These are phyloP conservation scores for Glomus cerebriforme DNA, from an alignment of 192 early-diverging fungal genomes.

Conservation along the genomic window DNA sequence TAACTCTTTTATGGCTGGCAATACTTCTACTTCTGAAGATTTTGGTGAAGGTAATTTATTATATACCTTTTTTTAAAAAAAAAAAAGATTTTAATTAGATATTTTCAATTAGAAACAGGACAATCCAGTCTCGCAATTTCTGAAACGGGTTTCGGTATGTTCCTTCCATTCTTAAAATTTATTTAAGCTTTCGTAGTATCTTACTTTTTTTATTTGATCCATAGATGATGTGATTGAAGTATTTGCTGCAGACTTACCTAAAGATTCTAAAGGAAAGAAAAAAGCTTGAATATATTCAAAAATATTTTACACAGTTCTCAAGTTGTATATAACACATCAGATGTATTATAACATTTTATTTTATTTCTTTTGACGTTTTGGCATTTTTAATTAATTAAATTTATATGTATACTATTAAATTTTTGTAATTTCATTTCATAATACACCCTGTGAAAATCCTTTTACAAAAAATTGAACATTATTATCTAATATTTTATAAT, in stretches of 20 bases:
- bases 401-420: not conserved
- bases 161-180: not conserved
- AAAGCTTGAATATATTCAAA: not conserved
- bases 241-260: not conserved
- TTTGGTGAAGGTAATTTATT: not conserved
- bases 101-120: not conserved
- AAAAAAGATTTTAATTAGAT: not conserved
- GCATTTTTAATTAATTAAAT: not conserved
- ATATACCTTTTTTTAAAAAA: not conserved
- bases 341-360: no score
- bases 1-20: not conserved
- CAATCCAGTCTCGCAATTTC: not conserved
- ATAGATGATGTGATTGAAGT: not conserved
- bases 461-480: constrained; percentile 62
- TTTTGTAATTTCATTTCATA: not conserved
- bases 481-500: constrained; percentile 63
- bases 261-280: not conserved
- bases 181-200: not conserved
- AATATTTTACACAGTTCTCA: not conserved
- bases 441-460: constrained; percentile 52
- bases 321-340: not conserved
- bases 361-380: no score
- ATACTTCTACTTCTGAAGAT: not conserved
- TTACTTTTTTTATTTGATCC: not conserved
- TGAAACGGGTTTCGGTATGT: not conserved